Conservation (phyloP, 257 asterid genomes). For the Jasminum sambac region DNA sequence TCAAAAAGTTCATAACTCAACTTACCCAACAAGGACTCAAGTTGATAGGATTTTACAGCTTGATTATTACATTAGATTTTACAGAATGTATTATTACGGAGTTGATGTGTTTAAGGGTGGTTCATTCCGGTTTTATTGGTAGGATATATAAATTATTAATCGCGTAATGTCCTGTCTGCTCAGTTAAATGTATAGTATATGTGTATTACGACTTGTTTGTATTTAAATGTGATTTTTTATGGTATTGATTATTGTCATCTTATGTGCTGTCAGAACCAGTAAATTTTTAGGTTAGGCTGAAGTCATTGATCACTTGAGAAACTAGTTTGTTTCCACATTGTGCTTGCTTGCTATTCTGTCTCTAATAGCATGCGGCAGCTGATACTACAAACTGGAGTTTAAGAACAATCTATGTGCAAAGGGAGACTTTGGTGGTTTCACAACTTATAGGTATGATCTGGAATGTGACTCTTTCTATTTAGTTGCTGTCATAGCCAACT, state of each 20-base stretch:
- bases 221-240: background rate
- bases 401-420: background rate
- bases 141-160: background rate
- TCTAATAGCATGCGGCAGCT: background rate
- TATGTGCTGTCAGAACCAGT: background rate
- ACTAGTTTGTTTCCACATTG: background rate
- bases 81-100: background rate
- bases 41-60: too few species aligned
- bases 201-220: background rate
- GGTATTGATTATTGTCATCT: background rate
- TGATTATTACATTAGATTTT: too few species aligned
- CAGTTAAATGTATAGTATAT: background rate
- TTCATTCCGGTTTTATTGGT: background rate
- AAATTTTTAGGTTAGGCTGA: background rate
- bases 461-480: background rate
- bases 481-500: background rate
- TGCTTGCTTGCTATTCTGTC: background rate
- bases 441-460: background rate
- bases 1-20: too few species aligned
- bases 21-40: too few species aligned
- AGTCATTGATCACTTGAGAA: background rate
- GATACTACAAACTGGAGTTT: constrained; percentile 1
- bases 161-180: background rate
- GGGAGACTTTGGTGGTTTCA: background rate
- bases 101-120: background rate